Percentiles rank a stretch among this genome's conserved stretches.
Conservation (phyloP, 2,329 filamentous ascomycete genomes). For the Huntiella omanensis region DNA sequence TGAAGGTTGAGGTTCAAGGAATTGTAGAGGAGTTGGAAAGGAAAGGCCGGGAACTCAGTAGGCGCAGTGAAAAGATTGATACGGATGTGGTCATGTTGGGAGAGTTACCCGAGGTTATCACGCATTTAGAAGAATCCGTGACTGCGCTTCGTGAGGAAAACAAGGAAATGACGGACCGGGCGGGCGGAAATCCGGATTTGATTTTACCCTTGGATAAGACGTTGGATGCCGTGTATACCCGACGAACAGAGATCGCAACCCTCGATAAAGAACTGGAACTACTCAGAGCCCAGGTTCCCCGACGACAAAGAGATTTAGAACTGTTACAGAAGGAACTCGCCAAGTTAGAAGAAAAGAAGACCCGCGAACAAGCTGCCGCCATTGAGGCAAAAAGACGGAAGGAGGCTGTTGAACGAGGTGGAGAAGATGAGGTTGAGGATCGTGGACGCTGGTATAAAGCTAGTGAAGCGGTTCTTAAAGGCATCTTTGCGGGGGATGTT, state of each 20-base stretch:
- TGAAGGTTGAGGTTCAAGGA: constrained; percentile 60
- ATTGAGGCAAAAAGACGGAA: constrained; percentile 50
- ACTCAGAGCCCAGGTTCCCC: constrained; percentile 41
- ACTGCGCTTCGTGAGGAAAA: constrained; percentile 26
- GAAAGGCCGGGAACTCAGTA: constrained; percentile 38
- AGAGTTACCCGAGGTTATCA: constrained; percentile 32
- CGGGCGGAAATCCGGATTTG: constrained; percentile 19
- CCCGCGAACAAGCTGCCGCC: constrained; percentile 47
- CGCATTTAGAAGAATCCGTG: constrained; percentile 29
- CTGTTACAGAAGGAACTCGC: constrained; percentile 47
- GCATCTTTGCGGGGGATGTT: constrained; percentile 1
- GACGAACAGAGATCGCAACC: constrained; percentile 31
- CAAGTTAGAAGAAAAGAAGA: constrained; percentile 47
- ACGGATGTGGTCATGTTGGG: constrained; percentile 29
- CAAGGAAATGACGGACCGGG: constrained; percentile 16
- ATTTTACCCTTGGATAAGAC: constrained; percentile 41
- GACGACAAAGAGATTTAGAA: constrained; percentile 48
- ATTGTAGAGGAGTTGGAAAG: constrained; percentile 56
- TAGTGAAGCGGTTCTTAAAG: constrained; percentile 41
- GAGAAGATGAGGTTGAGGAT: constrained; percentile 54
- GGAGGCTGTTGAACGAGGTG: constrained; percentile 43
- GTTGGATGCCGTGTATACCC: constrained; percentile 29
- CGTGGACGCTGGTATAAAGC: constrained; percentile 57
- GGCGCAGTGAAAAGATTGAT: constrained; percentile 31
- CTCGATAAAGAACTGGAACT: constrained; percentile 45